Base-by-base conservation (phyloP, 805 yeast species). In the Yarrowia phangngaensis region DNA sequence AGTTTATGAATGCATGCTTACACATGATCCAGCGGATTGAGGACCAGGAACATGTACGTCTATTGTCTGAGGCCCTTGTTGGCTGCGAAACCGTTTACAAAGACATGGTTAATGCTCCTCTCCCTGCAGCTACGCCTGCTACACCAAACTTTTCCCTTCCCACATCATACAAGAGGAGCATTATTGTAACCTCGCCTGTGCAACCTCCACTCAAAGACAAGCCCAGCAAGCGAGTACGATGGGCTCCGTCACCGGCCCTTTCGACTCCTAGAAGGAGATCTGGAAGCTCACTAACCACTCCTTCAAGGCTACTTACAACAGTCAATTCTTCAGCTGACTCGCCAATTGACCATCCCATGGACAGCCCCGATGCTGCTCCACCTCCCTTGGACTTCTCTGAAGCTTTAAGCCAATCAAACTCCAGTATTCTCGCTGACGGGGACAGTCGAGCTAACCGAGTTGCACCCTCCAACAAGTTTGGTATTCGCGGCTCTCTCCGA, bases 171-270 rank as follows among this genome's bases (percentile, higher is more conserved):
- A 41, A 29, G 22, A 20, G 35, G 1, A 19, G 29, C 16, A 27
- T 30, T 12, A 35, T 30, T 4, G 48, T 29, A n/a, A 24, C 35
- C 8, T 20, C 27, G 4, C 35, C 48, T 1, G 35, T 30, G 4
- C 48, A 41, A 11, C 35, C 35, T 4, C 34, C 48, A 2, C 34
- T 35, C 6, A 12, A 20, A 20, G 48, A 41, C n/a, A 41, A 41
- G 16, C 35, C 48, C 9, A 16, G 23, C n/a, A 41, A 41, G 8
- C 13, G 48, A 16, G 48, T 41, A 3, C 17, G 48, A 16, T 41
- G 48, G 48, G 48, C 48, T 4, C 35, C 35, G 9, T 41, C 48
- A 8, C 48, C 48, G 2, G 45, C 32, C 8, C 26, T 35, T 4
- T 35, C 43, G 7, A 35, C 43, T 7, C 43, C 43, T 3, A 14